A percentile compares a stretch with the other conserved stretches of the same genome.
These are phyloP conservation scores for Shiraia bambusicola DNA, from an alignment of 2,329 filamentous ascomycete genomes.

Conservation along the genomic window DNA sequence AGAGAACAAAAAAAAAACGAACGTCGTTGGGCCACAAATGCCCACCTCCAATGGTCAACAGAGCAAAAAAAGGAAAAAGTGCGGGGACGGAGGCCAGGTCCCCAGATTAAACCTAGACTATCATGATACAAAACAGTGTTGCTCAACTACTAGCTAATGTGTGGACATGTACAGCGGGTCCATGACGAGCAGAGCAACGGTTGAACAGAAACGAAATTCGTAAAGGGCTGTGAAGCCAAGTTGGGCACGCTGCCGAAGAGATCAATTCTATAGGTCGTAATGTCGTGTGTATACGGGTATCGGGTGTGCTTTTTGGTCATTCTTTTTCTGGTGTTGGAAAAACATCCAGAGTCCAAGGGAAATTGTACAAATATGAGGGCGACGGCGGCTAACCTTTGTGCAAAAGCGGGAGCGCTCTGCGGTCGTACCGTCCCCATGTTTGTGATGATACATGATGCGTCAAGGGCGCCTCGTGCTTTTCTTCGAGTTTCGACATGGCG, in stretches of 20 bases:
- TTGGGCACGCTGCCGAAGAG: conserved; percentile 7
- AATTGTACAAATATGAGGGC: conserved; percentile 22
- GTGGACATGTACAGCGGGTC: conserved; percentile 4
- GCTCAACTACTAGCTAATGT: conserved; percentile 2
- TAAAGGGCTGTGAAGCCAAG: conserved; percentile 27
- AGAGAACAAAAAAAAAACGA: conserved; percentile 12
- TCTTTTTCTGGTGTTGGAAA: conserved; percentile 17
- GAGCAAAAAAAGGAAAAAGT: conserved; percentile 1
- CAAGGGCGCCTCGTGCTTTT: conserved; percentile 10
- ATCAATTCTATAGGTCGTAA: conserved; percentile 41
- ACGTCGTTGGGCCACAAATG: conserved; percentile 4
- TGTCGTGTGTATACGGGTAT: conserved; percentile 42
- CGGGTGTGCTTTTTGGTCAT: conserved; percentile 31
- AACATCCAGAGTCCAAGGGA: conserved; percentile 11
- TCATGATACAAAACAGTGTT: conserved; percentile 7
- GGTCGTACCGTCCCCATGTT: conserved; percentile 32
- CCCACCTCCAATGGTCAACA: conserved; percentile 6
- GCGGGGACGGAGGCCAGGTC: conserved; percentile 7
- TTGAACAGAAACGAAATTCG: conserved; percentile 23
- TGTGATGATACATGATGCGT: conserved; percentile 26
- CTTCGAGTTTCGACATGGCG: conserved; percentile 3
- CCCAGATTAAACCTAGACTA: conserved; percentile 1
- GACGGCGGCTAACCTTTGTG: conserved; percentile 19
- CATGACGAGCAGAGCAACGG: conserved; percentile 5
- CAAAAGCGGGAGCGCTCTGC: conserved; percentile 21